phyloP scores from a whole-genome alignment of 2,329 filamentous ascomycete genomes.

The Diaporthe ilicicola region DNA sequence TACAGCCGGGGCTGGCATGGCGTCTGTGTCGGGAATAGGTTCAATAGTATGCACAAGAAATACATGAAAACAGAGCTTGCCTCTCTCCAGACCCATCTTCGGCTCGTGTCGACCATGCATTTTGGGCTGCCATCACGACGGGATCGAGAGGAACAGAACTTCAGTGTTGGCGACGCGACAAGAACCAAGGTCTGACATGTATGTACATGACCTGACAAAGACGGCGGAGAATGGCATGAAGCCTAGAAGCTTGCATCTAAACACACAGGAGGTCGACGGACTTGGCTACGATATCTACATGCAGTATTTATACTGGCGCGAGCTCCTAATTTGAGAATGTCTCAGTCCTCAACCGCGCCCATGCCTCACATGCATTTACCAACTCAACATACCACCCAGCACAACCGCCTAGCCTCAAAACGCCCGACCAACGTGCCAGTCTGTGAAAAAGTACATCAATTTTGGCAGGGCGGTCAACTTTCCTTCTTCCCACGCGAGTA shows the following conservation, averaged over 20 bases:
- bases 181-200: background rate
- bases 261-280: background rate
- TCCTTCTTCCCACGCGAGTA: background rate
- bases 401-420: background rate
- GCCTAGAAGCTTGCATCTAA: background rate
- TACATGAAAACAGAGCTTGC: background rate
- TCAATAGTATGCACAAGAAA: background rate
- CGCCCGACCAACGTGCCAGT: constrained; percentile 5
- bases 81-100: background rate
- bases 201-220: no score
- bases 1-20: no score
- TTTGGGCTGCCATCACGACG: background rate
- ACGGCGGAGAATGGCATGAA: no score
- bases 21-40: background rate
- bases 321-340: background rate
- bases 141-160: background rate
- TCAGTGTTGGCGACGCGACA: no score
- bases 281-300: background rate
- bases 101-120: background rate
- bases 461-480: background rate
- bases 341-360: background rate
- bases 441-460: background rate
- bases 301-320: background rate
- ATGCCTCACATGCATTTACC: background rate
- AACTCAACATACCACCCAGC: background rate